These are phyloP conservation scores for Cryptosporidium andersoni DNA, from an alignment of 169 alveolate species.

Conservation along the genomic window DNA sequence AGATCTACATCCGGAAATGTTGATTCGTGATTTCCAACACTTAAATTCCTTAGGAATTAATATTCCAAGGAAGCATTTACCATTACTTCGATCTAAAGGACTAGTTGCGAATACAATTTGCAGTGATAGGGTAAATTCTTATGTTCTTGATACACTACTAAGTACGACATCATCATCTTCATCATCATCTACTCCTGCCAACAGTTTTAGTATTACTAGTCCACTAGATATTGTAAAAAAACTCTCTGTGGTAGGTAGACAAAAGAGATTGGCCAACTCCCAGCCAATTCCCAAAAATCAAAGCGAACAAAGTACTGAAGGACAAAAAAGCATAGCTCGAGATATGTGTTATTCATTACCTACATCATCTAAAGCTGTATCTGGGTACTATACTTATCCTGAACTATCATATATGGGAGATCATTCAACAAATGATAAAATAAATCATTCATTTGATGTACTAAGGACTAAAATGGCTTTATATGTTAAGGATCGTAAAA, in stretches of 20 bases:
- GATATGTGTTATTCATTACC: constrained; percentile 48
- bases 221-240: constrained; percentile 66
- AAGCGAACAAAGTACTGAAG: neutral
- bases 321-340: neutral
- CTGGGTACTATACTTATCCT: neutral
- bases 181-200: constrained; percentile 59
- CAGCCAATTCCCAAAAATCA: constrained; percentile 33
- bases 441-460: too few relatives aligned
- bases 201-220: constrained; percentile 38
- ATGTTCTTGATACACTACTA: constrained; percentile 29
- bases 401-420: neutral
- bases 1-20: constrained; percentile 81
- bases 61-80: constrained; percentile 53
- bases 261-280: constrained; percentile 62
- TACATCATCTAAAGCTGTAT: constrained; percentile 13
- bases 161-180: constrained; percentile 54
- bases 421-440: too few relatives aligned
- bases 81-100: constrained; percentile 43
- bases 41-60: constrained; percentile 51
- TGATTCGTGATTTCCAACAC: constrained; percentile 70
- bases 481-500: too few relatives aligned
- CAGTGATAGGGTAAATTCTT: constrained; percentile 60
- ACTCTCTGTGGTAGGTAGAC: constrained; percentile 44
- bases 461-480: too few relatives aligned
- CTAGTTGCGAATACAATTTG: constrained; percentile 20